These are phyloP conservation scores for Trichoderma reesei DNA, from an alignment of 495 filamentous ascomycete genomes.

Conservation along the genomic window DNA sequence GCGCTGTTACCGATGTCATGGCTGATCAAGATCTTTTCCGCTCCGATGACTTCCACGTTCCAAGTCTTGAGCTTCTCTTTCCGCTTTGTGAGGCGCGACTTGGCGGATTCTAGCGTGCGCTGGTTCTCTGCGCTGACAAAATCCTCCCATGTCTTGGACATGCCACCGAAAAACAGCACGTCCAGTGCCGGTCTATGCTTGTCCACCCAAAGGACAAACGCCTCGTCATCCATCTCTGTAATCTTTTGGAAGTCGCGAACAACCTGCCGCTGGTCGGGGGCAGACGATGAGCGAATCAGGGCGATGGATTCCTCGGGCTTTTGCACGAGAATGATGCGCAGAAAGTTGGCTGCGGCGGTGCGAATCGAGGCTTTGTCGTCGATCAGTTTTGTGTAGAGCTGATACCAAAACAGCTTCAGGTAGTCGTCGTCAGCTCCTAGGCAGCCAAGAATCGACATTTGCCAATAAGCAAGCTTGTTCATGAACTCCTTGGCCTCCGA, in stretches of 20 bases:
- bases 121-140: constrained; percentile 74
- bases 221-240: constrained; percentile 73
- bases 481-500: constrained; percentile 56
- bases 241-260: constrained; percentile 72
- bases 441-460: constrained; percentile 73
- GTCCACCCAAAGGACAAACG: constrained; percentile 83
- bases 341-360: constrained; percentile 70
- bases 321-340: constrained; percentile 86
- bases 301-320: constrained; percentile 74
- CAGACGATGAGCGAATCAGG: constrained; percentile 59
- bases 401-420: constrained; percentile 76
- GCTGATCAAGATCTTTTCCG: constrained; percentile 60
- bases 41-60: constrained; percentile 53
- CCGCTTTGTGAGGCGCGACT: constrained; percentile 56
- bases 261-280: constrained; percentile 59
- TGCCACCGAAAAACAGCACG: constrained; percentile 61
- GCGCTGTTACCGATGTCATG: constrained; percentile 77
- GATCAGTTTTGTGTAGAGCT: constrained; percentile 76
- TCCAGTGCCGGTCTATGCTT: constrained; percentile 74
- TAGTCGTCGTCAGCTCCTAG: constrained; percentile 65
- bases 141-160: constrained; percentile 74
- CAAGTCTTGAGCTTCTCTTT: constrained; percentile 75
- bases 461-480: constrained; percentile 87
- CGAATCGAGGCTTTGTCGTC: constrained; percentile 53
- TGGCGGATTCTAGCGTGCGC: constrained; percentile 61